These are phyloP conservation scores for Dryadomyces quercus-mongolicae DNA, from an alignment of 2,329 filamentous ascomycete genomes.

Conservation along the genomic window DNA sequence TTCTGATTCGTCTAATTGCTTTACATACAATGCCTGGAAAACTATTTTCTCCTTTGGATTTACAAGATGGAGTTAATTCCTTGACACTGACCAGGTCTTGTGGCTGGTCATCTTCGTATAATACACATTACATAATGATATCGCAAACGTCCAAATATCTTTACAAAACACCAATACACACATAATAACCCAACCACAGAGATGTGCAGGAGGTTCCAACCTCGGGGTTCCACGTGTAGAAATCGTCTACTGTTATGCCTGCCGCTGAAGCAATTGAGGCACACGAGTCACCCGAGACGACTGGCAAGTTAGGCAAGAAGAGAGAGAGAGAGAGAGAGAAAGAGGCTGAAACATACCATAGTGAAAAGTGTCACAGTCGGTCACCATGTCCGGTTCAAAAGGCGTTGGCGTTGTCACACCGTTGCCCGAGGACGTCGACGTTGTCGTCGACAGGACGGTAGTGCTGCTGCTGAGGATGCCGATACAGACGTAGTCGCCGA, in stretches of 20 bases:
- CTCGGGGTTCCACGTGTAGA: conserved; percentile 5
- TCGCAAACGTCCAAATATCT: no score
- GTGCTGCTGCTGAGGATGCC: neutral
- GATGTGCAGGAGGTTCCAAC: neutral
- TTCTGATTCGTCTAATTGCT: no score
- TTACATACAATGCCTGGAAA: no score
- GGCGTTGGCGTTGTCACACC: neutral
- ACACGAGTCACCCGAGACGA: conserved; percentile 5
- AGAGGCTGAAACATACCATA: no score
- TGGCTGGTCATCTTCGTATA: no score
- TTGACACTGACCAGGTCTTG: no score
- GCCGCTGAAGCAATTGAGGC: neutral
- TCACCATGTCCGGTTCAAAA: neutral
- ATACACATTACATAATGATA: no score
- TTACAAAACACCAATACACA: neutral
- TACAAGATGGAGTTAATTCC: no score
- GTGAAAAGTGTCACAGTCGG: conserved; percentile 4
- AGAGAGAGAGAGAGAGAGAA: no score
- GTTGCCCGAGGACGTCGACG: neutral
- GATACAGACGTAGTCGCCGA: neutral
- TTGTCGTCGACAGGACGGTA: neutral
- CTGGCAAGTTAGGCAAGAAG: neutral
- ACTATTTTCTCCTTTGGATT: no score
- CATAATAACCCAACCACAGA: neutral
- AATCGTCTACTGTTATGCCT: neutral